Conservation (phyloP, 805 yeast genomes). For the Saturnispora halmiae region DNA sequence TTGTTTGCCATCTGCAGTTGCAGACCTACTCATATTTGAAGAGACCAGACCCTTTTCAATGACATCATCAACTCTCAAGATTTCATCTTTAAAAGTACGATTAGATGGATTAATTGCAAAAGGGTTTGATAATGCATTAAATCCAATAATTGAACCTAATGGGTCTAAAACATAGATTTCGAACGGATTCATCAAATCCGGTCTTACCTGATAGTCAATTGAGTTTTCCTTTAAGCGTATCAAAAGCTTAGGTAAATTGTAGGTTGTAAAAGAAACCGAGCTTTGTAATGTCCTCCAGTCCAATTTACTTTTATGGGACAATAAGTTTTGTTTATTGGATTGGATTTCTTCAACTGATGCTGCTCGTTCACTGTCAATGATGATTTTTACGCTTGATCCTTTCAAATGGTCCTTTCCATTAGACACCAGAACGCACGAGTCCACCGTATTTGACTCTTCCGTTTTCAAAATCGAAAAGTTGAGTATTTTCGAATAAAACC, state of each 20-base stretch:
- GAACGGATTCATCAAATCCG: constrained; percentile 64
- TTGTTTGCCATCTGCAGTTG: constrained; percentile 6
- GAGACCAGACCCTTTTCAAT: constrained; percentile 6
- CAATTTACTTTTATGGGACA: constrained; percentile 22
- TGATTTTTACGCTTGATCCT: constrained; percentile 19
- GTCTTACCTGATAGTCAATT: constrained; percentile 46
- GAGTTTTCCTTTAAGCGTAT: constrained; percentile 26
- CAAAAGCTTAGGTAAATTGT: constrained; percentile 33
- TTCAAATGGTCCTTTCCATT: constrained; percentile 21
- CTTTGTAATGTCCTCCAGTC: constrained; percentile 46
- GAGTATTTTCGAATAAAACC: constrained; percentile 47
- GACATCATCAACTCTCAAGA: constrained; percentile 3
- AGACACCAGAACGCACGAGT: constrained; percentile 28
- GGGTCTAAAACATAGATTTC: constrained; percentile 80
- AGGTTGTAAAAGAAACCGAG: constrained; percentile 38
- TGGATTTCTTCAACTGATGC: constrained; percentile 21
- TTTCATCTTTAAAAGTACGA: constrained; percentile 11
- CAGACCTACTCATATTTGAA: background rate
- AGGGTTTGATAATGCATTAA: constrained; percentile 54
- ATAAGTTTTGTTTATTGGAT: constrained; percentile 23
- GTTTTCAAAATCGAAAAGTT: constrained; percentile 21
- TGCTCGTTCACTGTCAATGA: constrained; percentile 22
- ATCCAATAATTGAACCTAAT: constrained; percentile 72
- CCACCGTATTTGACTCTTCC: constrained; percentile 14
- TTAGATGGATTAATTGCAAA: constrained; percentile 27